phyloP scores from a whole-genome alignment of 495 filamentous ascomycete genomes.

The Sordaria brevicollis region DNA sequence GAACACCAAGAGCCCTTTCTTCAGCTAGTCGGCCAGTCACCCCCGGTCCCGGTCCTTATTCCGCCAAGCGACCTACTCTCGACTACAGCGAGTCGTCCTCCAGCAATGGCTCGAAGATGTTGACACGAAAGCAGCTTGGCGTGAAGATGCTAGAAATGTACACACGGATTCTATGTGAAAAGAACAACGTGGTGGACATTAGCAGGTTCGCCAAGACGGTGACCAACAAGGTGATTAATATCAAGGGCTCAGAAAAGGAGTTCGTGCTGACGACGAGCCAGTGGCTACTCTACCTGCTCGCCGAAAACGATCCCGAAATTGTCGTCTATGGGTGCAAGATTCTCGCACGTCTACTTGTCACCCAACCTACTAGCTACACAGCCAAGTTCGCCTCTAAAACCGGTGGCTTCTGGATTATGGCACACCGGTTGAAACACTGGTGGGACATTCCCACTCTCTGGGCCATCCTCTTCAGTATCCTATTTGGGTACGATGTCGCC shows the following conservation, averaged over 20 bases:
- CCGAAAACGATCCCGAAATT: conserved; percentile 74
- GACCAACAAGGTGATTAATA: conserved; percentile 73
- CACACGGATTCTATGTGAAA: conserved; percentile 68
- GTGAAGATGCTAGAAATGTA: conserved; percentile 73
- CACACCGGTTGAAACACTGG: conserved; percentile 69
- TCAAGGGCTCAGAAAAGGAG: conserved; percentile 7
- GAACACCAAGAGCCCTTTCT: conserved; percentile 38
- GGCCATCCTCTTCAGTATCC: conserved; percentile 79
- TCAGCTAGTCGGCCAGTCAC: conserved; percentile 28
- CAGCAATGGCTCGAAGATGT: conserved; percentile 13
- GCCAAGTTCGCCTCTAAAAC: conserved; percentile 76
- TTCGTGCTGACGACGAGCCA: conserved; percentile 38
- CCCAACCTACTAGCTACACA: conserved; percentile 68
- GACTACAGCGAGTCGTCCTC: conserved; percentile 9
- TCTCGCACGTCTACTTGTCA: conserved; percentile 71
- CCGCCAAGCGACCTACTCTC: conserved; percentile 23
- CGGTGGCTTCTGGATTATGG: conserved; percentile 78
- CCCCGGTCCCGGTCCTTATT: conserved; percentile 16
- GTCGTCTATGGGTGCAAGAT: conserved; percentile 77
- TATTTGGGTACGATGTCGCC: conserved; percentile 75
- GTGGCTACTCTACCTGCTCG: conserved; percentile 93
- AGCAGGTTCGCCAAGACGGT: conserved; percentile 89
- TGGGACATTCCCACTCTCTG: conserved; percentile 81
- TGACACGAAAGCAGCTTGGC: conserved; percentile 55
- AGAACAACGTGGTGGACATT: conserved; percentile 53